Conservation (phyloP, 2,329 filamentous ascomycete species). For the Exserohilum turcica region DNA sequence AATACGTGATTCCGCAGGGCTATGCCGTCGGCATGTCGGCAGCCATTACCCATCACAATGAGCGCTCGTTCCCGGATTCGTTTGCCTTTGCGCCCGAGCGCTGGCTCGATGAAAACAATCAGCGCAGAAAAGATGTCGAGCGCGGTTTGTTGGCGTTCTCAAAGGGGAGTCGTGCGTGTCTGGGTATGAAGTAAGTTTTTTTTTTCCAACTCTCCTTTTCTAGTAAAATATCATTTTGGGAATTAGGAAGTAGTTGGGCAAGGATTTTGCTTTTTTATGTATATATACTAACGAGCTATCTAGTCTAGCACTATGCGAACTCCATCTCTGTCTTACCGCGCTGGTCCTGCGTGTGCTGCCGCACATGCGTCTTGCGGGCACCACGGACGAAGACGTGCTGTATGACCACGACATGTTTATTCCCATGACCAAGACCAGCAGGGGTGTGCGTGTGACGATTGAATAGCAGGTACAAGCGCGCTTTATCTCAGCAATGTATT, state of each 20-base stretch:
- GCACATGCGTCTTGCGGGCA: conserved; percentile 30
- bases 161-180: conserved; percentile 39
- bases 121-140: conserved; percentile 33
- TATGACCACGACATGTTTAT: conserved; percentile 38
- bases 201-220: no score
- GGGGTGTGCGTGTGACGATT: conserved; percentile 30
- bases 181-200: conserved; percentile 42
- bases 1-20: conserved; percentile 29
- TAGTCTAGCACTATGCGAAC: conserved; percentile 31
- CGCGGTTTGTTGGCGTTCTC: conserved; percentile 37
- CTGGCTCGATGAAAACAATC: conserved; percentile 36
- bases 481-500: no score
- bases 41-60: conserved; percentile 32
- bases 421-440: conserved; percentile 31
- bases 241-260: no score
- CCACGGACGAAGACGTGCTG: conserved; percentile 25
- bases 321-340: conserved; percentile 28
- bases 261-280: background rate
- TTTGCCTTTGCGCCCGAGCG: conserved; percentile 36
- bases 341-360: conserved; percentile 30
- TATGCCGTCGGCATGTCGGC: conserved; percentile 36
- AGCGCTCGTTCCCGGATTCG: conserved; percentile 32
- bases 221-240: no score
- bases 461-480: background rate
- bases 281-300: background rate